Conservation (phyloP, 108 stramenopile genomes). For the Fragilariopsis cylindrus region DNA sequence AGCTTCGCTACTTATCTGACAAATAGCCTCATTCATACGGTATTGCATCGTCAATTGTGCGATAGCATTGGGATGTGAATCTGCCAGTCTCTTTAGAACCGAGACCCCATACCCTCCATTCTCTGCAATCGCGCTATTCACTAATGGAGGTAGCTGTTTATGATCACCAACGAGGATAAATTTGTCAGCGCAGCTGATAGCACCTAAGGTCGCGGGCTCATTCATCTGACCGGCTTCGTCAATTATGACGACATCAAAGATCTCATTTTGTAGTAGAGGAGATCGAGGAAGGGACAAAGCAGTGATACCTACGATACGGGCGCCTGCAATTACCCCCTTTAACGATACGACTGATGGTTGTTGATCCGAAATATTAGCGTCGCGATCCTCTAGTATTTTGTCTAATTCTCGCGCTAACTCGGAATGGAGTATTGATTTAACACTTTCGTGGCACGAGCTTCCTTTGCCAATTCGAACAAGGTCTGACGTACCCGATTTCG, state of each 20-base stretch:
- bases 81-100: constrained; percentile 85
- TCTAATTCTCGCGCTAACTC: constrained; percentile 45
- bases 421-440: constrained; percentile 52
- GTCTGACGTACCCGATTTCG: constrained; percentile 13
- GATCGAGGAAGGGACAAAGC: constrained; percentile 78
- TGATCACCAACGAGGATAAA: constrained; percentile 98
- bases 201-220: constrained; percentile 90
- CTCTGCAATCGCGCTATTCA: constrained; percentile 79
- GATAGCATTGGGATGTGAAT: constrained; percentile 79
- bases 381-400: background rate
- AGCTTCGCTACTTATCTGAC: constrained; percentile 83
- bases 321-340: constrained; percentile 47
- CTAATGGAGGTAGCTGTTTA: constrained; percentile 96
- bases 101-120: constrained; percentile 88
- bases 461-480: constrained; percentile 70
- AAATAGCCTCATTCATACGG: constrained; percentile 94
- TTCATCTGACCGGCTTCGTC: constrained; percentile 98
- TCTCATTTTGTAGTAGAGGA: constrained; percentile 69
- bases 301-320: constrained; percentile 84
- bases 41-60: constrained; percentile 92
- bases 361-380: too few relatives aligned
- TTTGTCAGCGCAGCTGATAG: constrained; percentile 75
- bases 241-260: constrained; percentile 97
- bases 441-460: constrained; percentile 53
- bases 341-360: constrained; percentile 48